Evolutionary conservation across 352 stramenopile genomes (phyloP), one percentile per base, ranked within the genome.

Genomic region (Pythium brachiatum): DNA sequence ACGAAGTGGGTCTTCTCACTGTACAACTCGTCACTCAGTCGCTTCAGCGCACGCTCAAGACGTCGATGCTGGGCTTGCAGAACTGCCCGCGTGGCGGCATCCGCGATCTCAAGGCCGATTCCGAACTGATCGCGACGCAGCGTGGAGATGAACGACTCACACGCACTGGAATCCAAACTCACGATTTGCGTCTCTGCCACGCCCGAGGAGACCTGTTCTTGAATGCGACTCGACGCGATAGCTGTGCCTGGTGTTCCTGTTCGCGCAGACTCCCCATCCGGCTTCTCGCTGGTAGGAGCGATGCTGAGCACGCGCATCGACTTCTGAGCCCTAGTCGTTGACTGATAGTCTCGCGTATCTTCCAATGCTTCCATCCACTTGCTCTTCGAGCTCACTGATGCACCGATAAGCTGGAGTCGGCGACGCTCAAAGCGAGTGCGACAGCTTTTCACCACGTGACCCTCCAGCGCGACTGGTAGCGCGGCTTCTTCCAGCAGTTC

Each of bases 1-100:
- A 95, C 81, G 48, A 96, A 96, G 57, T 96, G 88, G 4, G 86
- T 93, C 53, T 88, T 92, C 38, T 90, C 82, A 32, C 83, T 92
- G 67, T 95, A 95, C 4, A 95, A 68, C 39, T 95, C 87, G 51
- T 92, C 87, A 53, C 87, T 95, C 0, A 95, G 69, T 3, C 87
- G 80, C 61, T 94, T 92, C n/a, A 95, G 71, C 15, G 87, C 87
- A 15, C 87, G 79, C 46, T 94, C 85, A 9, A 95, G 71, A 6
- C 87, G 81, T 52, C 90, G 75, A 18, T 91, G 83, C 62, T 95
- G 87, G n/a, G 82, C 83, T 20, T 68, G 65, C 29, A 95, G 54
- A 6, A 95, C 82, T 12, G 64, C 64, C 0, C 69, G 76, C 9
- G 83, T 89, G 13, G 73, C 77, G 41, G 74, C 73, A 34, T 91